Conservation (phyloP, 305 asterid species). For the Fraxinus baroniana region DNA sequence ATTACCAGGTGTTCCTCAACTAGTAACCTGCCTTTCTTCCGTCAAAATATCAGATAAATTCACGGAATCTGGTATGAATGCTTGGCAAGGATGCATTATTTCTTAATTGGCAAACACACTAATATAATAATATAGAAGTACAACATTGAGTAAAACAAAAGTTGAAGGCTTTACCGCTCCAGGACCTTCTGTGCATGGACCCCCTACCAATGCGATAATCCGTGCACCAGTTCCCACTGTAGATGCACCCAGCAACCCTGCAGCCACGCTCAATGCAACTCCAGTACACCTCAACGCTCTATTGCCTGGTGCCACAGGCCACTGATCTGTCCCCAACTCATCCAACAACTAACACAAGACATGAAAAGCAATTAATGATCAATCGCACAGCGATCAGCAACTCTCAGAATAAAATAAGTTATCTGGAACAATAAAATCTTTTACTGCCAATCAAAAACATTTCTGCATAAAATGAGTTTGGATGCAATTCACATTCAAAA, state of each 20-base stretch:
- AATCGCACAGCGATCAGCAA: not conserved
- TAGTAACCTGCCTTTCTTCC: constrained; percentile 1
- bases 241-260: constrained; percentile 86
- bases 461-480: not conserved
- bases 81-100: not conserved
- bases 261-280: constrained; percentile 89
- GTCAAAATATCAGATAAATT: constrained; percentile 3
- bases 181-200: constrained; percentile 99
- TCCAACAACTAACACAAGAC: constrained; percentile 68
- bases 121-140: not conserved
- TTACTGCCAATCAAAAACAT: constrained; percentile 8
- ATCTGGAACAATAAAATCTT: not conserved
- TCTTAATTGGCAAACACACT: not conserved
- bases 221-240: constrained; percentile 81
- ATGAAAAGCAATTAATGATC: constrained; percentile 4
- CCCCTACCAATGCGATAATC: constrained; percentile 87
- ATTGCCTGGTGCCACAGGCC: constrained; percentile 78
- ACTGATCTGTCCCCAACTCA: constrained; percentile 82
- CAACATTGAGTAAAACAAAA: constrained; percentile 12
- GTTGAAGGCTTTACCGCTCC: constrained; percentile 74
- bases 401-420: not conserved
- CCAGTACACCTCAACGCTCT: constrained; percentile 93
- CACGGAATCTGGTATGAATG: not conserved
- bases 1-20: constrained; percentile 12
- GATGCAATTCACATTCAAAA: not conserved